Evolutionary conservation across 2,329 filamentous ascomycete genomes (phyloP).

Genomic region (Fusarium sp.): DNA sequence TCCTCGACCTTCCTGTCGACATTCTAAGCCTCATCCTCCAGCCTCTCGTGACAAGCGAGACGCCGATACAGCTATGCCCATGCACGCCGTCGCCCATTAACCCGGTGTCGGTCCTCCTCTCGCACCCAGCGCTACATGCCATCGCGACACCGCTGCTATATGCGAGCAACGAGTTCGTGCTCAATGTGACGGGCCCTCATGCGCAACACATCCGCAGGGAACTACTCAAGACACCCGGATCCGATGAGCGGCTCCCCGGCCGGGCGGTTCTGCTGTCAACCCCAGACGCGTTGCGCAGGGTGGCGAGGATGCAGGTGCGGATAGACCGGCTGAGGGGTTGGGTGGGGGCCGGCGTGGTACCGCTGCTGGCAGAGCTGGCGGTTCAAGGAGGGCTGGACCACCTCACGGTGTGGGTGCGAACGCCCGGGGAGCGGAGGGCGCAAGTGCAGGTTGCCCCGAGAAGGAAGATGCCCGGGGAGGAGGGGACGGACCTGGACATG

Average conservation of each 20-base stretch:
- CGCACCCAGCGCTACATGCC: conserved; percentile 46
- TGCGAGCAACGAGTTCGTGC: conserved; percentile 44
- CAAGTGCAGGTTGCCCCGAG: neutral
- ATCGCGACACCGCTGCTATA: conserved; percentile 48
- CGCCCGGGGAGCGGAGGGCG: conserved; percentile 12
- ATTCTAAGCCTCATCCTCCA: conserved; percentile 45
- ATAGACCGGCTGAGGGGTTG: conserved; percentile 47
- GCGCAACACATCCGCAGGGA: conserved; percentile 41
- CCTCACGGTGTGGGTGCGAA: conserved; percentile 35
- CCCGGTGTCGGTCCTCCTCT: conserved; percentile 45
- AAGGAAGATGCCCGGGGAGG: neutral
- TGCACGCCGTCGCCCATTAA: conserved; percentile 38
- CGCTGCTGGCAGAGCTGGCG: conserved; percentile 46
- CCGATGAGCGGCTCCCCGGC: conserved; percentile 20
- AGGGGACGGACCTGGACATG: conserved; percentile 22
- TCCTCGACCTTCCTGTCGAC: conserved; percentile 50
- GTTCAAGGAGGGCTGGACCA: conserved; percentile 45
- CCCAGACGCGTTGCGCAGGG: conserved; percentile 38
- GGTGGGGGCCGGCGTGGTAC: conserved; percentile 43
- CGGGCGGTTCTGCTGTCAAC: conserved; percentile 37
- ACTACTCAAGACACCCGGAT: conserved; percentile 31
- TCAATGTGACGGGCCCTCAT: conserved; percentile 44
- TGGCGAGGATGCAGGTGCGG: conserved; percentile 43
- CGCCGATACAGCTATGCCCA: conserved; percentile 43
- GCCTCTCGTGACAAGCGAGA: conserved; percentile 42